Evolutionary conservation across 164 flowering plant species (phyloP).

Genomic region (Vitis cinerea): DNA sequence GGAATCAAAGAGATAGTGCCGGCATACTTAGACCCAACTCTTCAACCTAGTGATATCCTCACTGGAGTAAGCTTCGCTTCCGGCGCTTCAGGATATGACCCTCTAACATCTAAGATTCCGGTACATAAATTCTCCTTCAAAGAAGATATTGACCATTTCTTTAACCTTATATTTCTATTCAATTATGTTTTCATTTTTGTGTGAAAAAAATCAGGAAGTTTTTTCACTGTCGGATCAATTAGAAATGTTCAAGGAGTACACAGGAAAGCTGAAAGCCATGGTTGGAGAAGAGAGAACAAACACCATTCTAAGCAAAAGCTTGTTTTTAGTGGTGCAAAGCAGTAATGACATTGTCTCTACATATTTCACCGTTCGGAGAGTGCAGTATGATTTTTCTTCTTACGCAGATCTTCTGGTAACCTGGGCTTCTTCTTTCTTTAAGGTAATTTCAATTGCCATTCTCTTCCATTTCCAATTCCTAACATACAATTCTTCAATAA

Average conservation of each 20-base stretch:
- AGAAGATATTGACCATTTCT: background rate
- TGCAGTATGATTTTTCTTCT: constrained; percentile 40
- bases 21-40: constrained; percentile 50
- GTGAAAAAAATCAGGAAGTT: constrained; percentile 35
- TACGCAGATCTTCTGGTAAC: constrained; percentile 48
- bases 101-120: constrained; percentile 39
- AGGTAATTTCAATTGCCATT: constrained; percentile 29
- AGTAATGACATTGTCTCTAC: constrained; percentile 68
- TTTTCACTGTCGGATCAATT: constrained; percentile 53
- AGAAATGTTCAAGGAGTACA: constrained; percentile 57
- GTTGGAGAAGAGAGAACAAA: constrained; percentile 55
- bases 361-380: constrained; percentile 36
- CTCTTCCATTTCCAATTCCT: background rate
- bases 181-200: background rate
- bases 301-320: constrained; percentile 36
- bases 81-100: constrained; percentile 62
- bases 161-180: background rate
- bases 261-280: constrained; percentile 31
- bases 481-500: too few relatives aligned
- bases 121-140: constrained; percentile 21
- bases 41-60: constrained; percentile 37
- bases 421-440: constrained; percentile 40
- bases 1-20: constrained; percentile 54
- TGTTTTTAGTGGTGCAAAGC: constrained; percentile 47
- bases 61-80: constrained; percentile 74